Conservation (phyloP, 2,329 filamentous ascomycete species). For the Alternaria triticimaculans region DNA sequence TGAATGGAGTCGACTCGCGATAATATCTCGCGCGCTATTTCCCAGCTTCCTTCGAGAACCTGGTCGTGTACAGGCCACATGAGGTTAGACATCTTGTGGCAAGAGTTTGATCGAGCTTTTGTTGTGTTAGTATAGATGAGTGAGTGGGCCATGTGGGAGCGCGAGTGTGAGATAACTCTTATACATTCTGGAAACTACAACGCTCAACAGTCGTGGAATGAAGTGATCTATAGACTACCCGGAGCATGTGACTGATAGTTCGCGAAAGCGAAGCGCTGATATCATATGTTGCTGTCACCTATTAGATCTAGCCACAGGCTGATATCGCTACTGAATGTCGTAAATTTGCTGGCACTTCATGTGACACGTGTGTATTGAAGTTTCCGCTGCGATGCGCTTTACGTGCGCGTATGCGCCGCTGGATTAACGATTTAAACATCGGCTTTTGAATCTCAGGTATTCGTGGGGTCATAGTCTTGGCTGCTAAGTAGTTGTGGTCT, state of each 20-base stretch:
- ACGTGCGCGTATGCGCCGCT: background rate
- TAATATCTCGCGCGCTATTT: background rate
- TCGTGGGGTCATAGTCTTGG: background rate
- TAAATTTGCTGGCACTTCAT: background rate
- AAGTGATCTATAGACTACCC: background rate
- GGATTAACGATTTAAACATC: background rate
- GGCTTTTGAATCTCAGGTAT: slow-evolving; percentile 47
- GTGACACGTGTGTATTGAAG: background rate
- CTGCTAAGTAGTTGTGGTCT: background rate
- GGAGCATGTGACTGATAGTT: background rate
- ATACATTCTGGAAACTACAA: background rate
- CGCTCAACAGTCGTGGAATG: background rate
- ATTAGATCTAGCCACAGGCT: background rate
- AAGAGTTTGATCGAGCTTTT: background rate
- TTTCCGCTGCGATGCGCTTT: background rate
- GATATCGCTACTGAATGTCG: background rate
- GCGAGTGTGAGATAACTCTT: background rate
- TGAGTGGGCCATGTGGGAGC: background rate
- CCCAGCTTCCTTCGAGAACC: background rate
- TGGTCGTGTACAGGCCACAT: background rate
- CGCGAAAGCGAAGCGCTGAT: background rate
- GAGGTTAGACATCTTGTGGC: background rate
- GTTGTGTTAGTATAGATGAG: background rate
- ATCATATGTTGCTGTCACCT: background rate
- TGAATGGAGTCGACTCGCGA: background rate